phyloP scores from a whole-genome alignment of 1,284 basidiomycete species.

The Ceratorhiza oryzae-sativae region DNA sequence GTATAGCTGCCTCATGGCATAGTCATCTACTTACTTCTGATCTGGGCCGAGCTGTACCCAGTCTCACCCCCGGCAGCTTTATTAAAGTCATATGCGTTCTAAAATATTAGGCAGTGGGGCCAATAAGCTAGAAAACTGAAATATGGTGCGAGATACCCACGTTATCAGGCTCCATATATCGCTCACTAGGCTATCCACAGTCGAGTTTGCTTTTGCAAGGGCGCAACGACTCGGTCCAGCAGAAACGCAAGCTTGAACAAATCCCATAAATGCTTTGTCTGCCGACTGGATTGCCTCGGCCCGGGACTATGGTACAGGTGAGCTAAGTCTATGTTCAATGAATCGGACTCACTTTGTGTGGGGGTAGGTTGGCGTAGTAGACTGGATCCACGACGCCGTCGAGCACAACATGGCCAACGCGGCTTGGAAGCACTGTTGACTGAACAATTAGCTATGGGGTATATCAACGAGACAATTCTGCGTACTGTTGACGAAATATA shows the following conservation, averaged over 20 bases:
- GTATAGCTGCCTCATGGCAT: background rate
- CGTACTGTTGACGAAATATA: conserved; percentile 39
- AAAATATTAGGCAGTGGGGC: background rate
- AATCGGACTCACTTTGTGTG: conserved; percentile 13
- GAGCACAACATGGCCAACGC: conserved; percentile 38
- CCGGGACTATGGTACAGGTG: background rate
- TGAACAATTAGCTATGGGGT: background rate
- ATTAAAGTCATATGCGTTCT: background rate
- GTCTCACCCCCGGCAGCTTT: background rate
- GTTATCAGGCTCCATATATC: background rate
- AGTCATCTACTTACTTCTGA: conserved; percentile 16
- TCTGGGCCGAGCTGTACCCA: background rate
- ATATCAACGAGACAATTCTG: background rate
- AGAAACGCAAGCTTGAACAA: conserved; percentile 13
- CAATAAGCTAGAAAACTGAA: too few species aligned
- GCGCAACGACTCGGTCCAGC: conserved; percentile 32
- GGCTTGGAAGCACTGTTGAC: conserved; percentile 35
- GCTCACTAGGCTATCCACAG: background rate
- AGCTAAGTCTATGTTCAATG: background rate
- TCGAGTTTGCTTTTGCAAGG: background rate
- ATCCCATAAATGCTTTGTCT: conserved; percentile 10
- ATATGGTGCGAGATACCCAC: background rate
- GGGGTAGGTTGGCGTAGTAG: background rate
- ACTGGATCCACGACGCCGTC: conserved; percentile 40
- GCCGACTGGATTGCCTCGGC: background rate